Evolutionary conservation across 2,329 filamentous ascomycete genomes (phyloP).

Genomic region (Sclerotinia trifoliorum): DNA sequence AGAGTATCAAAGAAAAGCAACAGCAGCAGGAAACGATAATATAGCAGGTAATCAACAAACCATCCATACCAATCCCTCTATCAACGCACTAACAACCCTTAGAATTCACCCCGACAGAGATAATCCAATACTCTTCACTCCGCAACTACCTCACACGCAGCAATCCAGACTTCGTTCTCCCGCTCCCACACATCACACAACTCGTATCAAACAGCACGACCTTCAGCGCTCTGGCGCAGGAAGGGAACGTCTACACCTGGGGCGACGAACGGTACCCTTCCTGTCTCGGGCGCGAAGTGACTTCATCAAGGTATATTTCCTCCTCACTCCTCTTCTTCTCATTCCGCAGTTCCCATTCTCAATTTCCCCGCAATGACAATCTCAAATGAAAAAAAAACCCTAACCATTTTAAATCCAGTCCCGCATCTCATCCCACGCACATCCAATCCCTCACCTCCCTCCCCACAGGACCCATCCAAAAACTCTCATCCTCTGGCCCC

Average conservation of each 20-base stretch:
- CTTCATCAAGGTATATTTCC: no score
- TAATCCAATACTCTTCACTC: conserved; percentile 30
- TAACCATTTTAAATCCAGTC: no score
- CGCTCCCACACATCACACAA: conserved; percentile 25
- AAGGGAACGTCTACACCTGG: conserved; percentile 44
- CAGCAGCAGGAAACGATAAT: conserved; percentile 42
- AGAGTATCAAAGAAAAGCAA: conserved; percentile 27
- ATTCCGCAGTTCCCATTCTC: no score
- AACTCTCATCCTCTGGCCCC: conserved; percentile 55
- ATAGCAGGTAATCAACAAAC: conserved; percentile 23
- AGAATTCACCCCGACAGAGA: conserved; percentile 12
- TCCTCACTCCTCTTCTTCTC: no score
- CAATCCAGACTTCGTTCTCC: conserved; percentile 10
- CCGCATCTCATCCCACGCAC: no score
- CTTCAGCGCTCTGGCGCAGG: conserved; percentile 42
- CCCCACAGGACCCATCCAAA: conserved; percentile 50
- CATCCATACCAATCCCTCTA: not conserved
- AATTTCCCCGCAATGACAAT: no score
- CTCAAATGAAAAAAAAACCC: no score
- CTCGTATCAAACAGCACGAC: conserved; percentile 42
- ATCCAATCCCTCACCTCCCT: conserved; percentile 53
- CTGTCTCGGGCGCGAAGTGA: conserved; percentile 60
- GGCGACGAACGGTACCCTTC: conserved; percentile 59
- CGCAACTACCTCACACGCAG: conserved; percentile 19
- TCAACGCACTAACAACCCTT: not conserved